Conservation (phyloP, 192 early-diverging fungal genomes). For the Backusella parvicylindrica region DNA sequence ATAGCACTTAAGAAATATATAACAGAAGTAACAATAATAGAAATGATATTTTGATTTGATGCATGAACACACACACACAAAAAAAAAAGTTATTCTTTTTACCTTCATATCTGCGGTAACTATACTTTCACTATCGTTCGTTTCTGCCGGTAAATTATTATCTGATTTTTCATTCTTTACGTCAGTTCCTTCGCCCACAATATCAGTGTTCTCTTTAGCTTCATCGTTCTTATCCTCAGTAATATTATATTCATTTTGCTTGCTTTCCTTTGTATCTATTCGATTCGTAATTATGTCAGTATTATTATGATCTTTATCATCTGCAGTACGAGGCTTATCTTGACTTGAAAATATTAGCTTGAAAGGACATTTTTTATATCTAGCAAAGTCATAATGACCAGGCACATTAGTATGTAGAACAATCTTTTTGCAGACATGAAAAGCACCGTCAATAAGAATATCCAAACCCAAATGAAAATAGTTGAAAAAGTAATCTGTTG, state of each 20-base stretch:
- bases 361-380: constrained; percentile 55
- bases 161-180: not conserved
- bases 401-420: constrained; percentile 66
- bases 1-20: not conserved
- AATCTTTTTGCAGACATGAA: constrained; percentile 68
- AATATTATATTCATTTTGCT: not conserved
- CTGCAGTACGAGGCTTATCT: not conserved
- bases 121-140: not conserved
- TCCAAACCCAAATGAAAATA: constrained; percentile 74
- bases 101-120: constrained; percentile 28
- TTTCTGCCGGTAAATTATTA: constrained; percentile 8
- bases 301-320: not conserved
- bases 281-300: not conserved
- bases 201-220: not conserved
- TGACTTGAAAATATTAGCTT: constrained; percentile 33
- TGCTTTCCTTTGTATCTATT: not conserved
- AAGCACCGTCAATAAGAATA: constrained; percentile 60
- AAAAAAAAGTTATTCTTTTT: no score
- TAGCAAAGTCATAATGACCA: constrained; percentile 65
- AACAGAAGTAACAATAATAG: not conserved
- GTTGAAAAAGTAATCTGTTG: constrained; percentile 72
- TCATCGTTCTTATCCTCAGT: not conserved
- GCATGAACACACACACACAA: no score
- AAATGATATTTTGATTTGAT: not conserved
- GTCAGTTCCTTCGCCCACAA: not conserved